Evolutionary conservation across 176 grass and related monocot species (phyloP), one percentile per base, ranked within the genome.

Genomic region (Oryza glaberrima): DNA sequence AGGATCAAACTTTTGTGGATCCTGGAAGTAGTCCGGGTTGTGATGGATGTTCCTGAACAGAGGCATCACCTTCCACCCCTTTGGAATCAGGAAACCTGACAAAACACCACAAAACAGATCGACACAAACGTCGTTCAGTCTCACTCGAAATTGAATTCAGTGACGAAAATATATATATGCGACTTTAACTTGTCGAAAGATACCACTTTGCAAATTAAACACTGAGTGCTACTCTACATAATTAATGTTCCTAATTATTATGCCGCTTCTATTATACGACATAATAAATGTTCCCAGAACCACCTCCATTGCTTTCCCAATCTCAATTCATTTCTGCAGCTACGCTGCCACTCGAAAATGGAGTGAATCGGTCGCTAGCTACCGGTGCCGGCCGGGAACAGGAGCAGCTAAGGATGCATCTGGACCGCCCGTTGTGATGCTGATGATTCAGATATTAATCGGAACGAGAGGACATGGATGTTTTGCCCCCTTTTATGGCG

Each of bases 1-100:
- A 43, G 88, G 82, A 13, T 93, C 81, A 41, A 93, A 93, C 72
- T 64, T 67, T 0, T 76, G 73, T 16, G 91, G 91, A 15, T 88
- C 82, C 5, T 19, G 1, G 78, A 93, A 93, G 69, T 67, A 85
- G 1, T 93, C 82, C 3, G 85, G 84, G 72, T 60, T 88, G 77
- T 79, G 78, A 17, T 93, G 91, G 20, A 93, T 82, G 68, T 85
- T 88, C 74, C 91, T 82, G 63, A 93, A 90, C 44, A 93, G 82
- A 56, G 91, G 91, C 91, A 93, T 88, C 85, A 93, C 91, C 69
- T 93, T 93, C 91, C 91, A 93, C 28, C 91, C 91, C 51, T 90
- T 93, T 12, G 91, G 91, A 9, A 93, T 93, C 19, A 90, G 68
- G 82, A 75, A 93, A 11, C 91, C 91, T 93, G 43, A 44, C 68